These are phyloP conservation scores for Hymenoscyphus linearis DNA, from an alignment of 2,329 filamentous ascomycete species.

Conservation along the genomic window DNA sequence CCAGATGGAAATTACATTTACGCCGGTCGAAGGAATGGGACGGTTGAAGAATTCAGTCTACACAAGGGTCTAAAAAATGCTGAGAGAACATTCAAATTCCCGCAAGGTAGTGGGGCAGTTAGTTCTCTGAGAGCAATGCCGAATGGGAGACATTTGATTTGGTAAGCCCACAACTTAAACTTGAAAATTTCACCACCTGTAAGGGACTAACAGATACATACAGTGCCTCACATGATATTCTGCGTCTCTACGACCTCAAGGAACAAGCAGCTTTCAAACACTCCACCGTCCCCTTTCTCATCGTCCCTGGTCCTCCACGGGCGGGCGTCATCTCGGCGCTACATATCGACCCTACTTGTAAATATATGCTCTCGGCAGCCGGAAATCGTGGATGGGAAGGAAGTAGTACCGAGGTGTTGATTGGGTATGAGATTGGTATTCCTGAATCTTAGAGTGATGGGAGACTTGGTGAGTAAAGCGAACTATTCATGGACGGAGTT, in stretches of 20 bases:
- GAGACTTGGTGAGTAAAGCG: neutral
- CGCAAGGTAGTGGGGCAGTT: conserved; percentile 81
- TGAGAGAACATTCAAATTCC: conserved; percentile 78
- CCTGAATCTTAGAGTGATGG: conserved; percentile 4
- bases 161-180: conserved; percentile 44
- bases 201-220: conserved; percentile 11
- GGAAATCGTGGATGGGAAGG: conserved; percentile 97
- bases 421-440: conserved; percentile 80
- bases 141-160: conserved; percentile 87
- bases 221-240: conserved; percentile 86
- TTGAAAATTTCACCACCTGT: conserved; percentile 1
- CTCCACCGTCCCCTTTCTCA: conserved; percentile 87
- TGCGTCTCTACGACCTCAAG: conserved; percentile 84
- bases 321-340: conserved; percentile 84
- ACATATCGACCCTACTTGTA: conserved; percentile 80
- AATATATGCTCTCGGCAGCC: conserved; percentile 86
- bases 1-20: conserved; percentile 95
- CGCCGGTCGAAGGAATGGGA: conserved; percentile 80
- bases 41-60: conserved; percentile 89
- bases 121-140: conserved; percentile 86
- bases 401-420: conserved; percentile 77
- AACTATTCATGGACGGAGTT: neutral
- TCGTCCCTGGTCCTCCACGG: conserved; percentile 77
- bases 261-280: conserved; percentile 59
- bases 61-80: conserved; percentile 74